phyloP scores from a whole-genome alignment of 805 yeast species.

The Ogataea henricii region DNA sequence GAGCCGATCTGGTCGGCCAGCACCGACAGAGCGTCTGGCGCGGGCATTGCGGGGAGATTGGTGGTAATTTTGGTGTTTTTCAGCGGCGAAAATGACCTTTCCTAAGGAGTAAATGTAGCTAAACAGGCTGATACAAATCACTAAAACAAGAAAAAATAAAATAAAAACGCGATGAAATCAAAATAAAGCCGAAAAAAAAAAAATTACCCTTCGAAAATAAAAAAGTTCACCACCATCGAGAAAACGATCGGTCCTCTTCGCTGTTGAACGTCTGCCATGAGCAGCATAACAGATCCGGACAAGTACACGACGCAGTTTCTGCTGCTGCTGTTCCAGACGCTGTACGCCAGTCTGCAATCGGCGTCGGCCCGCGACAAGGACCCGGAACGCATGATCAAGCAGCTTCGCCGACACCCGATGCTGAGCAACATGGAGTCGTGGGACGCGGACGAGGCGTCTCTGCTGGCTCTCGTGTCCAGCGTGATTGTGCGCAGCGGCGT shows the following conservation, averaged over 20 bases:
- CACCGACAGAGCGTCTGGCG: constrained; percentile 9
- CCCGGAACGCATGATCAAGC: constrained; percentile 15
- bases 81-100: not conserved
- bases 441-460: constrained; percentile 18
- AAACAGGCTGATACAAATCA: constrained; percentile 1
- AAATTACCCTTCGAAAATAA: not conserved
- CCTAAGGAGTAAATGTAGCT: not conserved
- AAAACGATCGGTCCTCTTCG: too few relatives aligned
- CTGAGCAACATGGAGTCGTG: constrained; percentile 17
- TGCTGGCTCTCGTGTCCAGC: constrained; percentile 22
- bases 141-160: too few relatives aligned
- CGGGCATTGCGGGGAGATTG: not conserved
- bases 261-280: not conserved
- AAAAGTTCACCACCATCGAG: not conserved
- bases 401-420: constrained; percentile 30
- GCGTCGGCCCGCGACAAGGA: constrained; percentile 17
- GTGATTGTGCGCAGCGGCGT: constrained; percentile 21
- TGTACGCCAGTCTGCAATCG: constrained; percentile 24
- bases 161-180: constrained; percentile 10
- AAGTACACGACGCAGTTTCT: constrained; percentile 32
- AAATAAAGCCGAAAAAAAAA: not conserved
- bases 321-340: constrained; percentile 33
- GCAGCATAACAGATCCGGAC: constrained; percentile 18
- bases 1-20: constrained; percentile 16
- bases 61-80: not conserved